Evolutionary conservation across 768 basidiomycete species (phyloP), one percentile per base, ranked within the genome.

Genomic region (Suillus tomentosus): DNA sequence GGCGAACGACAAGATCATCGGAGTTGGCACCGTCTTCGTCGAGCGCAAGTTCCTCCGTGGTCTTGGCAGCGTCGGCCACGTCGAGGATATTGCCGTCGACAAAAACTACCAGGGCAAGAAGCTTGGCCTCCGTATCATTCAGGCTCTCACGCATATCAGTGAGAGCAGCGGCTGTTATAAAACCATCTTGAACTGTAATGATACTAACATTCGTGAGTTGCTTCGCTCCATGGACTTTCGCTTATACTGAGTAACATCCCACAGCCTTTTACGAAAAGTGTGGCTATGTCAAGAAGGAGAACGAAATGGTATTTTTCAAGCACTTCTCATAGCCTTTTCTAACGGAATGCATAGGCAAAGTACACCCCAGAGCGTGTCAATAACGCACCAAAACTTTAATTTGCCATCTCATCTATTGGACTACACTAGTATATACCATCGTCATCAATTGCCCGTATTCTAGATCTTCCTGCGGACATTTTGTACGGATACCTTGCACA

Each of bases 201-300:
- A 94, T 65, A 82, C 83, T 61, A 99, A 99, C 70, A 90, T 95
- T 66, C 92, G 96, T 98, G 73, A 77, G 95, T 87, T 42, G 27
- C 24, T 51, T 50, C n/a, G 31, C 50, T 54, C 60, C 42, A 43
- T 65, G 34, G 55, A 2, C 34, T 19, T 59, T 56, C 7, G 15
- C 55, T 66, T 48, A 65, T 62, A n/a, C 45, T 65, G 27, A 42
- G 19, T 31, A 17, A 48, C 45, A 53, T 66, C 37, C 45, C 39
- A 27, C 72, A 97, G 96, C 92, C 10, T 99, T 99, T 80, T 99
- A 99, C 76, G 82, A 94, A 76, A 99, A 99, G 78, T 99, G 96
- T 74, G 96, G 96, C 24, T 97, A 80, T 71, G 82, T 85, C 76
- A 90, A 88, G 80, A 96, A 95, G 78, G 96, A 96, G 77, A 88